Evolutionary conservation across 2,329 filamentous ascomycete species (phyloP).

Genomic region (Thermoascus crustaceus): DNA sequence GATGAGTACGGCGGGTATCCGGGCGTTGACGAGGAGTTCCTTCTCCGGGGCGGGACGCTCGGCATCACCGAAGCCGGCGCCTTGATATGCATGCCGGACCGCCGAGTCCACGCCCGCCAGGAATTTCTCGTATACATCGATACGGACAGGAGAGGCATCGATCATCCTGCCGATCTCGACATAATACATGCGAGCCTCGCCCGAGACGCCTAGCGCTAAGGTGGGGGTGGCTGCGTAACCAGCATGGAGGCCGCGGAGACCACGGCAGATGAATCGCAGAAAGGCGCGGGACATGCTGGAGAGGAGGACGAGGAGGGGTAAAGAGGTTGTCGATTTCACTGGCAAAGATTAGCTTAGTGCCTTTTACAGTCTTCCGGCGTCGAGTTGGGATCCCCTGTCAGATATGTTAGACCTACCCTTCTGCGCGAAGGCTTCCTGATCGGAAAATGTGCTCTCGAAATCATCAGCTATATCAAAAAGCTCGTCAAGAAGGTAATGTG

Average conservation of each 20-base stretch:
- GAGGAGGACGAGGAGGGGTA: conserved; percentile 52
- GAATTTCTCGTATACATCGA: conserved; percentile 55
- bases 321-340: conserved; percentile 32
- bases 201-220: too few species aligned
- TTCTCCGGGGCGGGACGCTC: conserved; percentile 44
- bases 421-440: conserved; percentile 29
- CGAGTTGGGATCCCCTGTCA: too few species aligned
- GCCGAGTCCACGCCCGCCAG: conserved; percentile 58
- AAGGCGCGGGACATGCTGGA: conserved; percentile 68
- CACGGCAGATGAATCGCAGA: conserved; percentile 59
- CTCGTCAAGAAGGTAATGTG: conserved; percentile 48
- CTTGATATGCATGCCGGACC: conserved; percentile 51
- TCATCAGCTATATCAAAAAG: conserved; percentile 40
- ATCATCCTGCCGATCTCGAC: conserved; percentile 47
- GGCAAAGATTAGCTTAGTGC: too few species aligned
- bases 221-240: conserved; percentile 33
- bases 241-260: conserved; percentile 50
- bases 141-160: conserved; percentile 48
- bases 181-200: conserved; percentile 37
- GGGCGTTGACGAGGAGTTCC: conserved; percentile 45
- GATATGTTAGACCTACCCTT: conserved; percentile 19
- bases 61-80: conserved; percentile 35
- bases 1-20: conserved; percentile 44
- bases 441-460: conserved; percentile 24
- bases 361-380: too few species aligned